These are phyloP conservation scores for Dactylis glomerata DNA, from an alignment of 176 grass and related monocot genomes.

Conservation along the genomic window DNA sequence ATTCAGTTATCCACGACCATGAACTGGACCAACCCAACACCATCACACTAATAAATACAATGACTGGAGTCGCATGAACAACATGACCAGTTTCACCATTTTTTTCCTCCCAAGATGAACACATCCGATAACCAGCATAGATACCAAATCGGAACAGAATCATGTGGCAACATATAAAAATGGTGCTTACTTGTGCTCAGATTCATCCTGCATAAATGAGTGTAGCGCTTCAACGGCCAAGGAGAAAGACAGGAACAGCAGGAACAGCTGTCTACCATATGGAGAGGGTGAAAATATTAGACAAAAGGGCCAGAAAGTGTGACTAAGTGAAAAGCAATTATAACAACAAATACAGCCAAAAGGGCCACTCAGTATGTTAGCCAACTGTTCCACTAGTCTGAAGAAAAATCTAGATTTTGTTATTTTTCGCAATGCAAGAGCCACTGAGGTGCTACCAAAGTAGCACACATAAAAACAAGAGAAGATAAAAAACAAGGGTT, in stretches of 20 bases:
- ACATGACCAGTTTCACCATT: neutral
- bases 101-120: neutral
- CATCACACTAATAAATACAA: neutral
- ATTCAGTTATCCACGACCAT: neutral
- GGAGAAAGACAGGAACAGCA: conserved; percentile 94
- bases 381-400: neutral
- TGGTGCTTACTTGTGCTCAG: conserved; percentile 88
- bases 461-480: neutral
- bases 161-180: neutral
- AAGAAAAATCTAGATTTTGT: neutral
- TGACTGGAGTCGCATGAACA: neutral
- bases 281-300: conserved; percentile 26
- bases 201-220: conserved; percentile 98
- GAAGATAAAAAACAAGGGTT: conserved; percentile 11
- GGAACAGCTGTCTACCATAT: conserved; percentile 90
- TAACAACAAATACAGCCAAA: neutral
- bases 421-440: neutral
- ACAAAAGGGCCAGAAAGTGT: neutral
- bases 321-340: neutral
- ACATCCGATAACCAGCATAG: neutral
- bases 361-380: neutral
- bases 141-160: neutral
- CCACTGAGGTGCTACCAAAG: neutral
- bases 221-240: conserved; percentile 94
- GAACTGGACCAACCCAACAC: neutral